Evolutionary conservation across 2,329 filamentous ascomycete species (phyloP).

Genomic region (Hypoxylon sp.): DNA sequence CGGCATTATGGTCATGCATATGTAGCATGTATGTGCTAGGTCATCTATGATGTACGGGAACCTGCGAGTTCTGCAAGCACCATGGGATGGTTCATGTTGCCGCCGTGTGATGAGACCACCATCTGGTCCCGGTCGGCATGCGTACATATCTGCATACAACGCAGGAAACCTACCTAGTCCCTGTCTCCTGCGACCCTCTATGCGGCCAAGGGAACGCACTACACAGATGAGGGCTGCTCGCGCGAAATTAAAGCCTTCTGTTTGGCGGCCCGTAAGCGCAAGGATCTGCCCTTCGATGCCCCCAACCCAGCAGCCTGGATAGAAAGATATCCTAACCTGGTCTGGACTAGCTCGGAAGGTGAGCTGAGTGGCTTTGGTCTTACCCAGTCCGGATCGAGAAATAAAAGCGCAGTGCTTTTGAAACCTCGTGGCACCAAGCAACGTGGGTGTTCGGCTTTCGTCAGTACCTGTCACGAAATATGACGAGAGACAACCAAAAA

Average conservation of each 20-base stretch:
- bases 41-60: conserved; percentile 45
- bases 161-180: conserved; percentile 36
- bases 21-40: conserved; percentile 50
- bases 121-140: conserved; percentile 44
- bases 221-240: conserved; percentile 35
- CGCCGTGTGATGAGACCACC: conserved; percentile 46
- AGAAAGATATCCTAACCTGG: conserved; percentile 51
- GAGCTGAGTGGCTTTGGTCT: conserved; percentile 41
- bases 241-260: conserved; percentile 47
- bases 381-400: conserved; percentile 36
- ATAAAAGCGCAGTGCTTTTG: conserved; percentile 42
- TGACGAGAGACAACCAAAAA: conserved; percentile 35
- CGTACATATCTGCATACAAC: conserved; percentile 44
- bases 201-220: conserved; percentile 49
- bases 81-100: conserved; percentile 49
- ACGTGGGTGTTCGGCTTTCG: conserved; percentile 33
- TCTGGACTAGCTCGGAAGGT: conserved; percentile 46
- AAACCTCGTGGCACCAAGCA: conserved; percentile 39
- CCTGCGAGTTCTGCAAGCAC: conserved; percentile 48
- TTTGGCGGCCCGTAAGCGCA: conserved; percentile 47
- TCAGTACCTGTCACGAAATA: conserved; percentile 44
- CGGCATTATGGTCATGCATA: conserved; percentile 51
- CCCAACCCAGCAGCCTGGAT: conserved; percentile 54
- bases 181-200: conserved; percentile 50
- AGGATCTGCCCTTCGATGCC: conserved; percentile 48